Conservation (phyloP, 2,329 filamentous ascomycete species). For the Shiraia bambusicola region DNA sequence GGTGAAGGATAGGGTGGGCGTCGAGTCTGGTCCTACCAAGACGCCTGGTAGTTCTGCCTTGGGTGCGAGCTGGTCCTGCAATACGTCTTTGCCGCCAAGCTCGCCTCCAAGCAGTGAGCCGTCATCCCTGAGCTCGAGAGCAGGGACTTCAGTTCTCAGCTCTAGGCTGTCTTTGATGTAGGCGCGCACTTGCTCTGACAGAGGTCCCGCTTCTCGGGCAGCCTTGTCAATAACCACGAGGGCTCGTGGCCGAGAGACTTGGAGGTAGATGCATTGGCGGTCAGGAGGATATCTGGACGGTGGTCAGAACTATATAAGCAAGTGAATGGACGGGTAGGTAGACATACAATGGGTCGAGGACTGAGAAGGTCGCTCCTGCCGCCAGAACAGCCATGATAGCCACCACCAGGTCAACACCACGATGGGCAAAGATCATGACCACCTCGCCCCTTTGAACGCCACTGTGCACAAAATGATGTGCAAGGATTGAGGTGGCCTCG, state of each 20-base stretch:
- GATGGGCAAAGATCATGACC: slow-evolving; percentile 88
- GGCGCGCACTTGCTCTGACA: slow-evolving; percentile 60
- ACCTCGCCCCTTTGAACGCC: slow-evolving; percentile 80
- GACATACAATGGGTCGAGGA: slow-evolving; percentile 74
- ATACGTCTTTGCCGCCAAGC: slow-evolving; percentile 65
- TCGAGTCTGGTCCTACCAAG: slow-evolving; percentile 82
- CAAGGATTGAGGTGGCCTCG: slow-evolving; percentile 77
- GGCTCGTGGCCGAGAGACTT: slow-evolving; percentile 72
- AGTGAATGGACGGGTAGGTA: not conserved
- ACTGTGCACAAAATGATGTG: slow-evolving; percentile 73
- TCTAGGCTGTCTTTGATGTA: slow-evolving; percentile 74
- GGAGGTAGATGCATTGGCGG: slow-evolving; percentile 78
- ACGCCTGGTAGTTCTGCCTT: slow-evolving; percentile 66
- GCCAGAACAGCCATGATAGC: slow-evolving; percentile 74
- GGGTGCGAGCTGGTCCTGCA: slow-evolving; percentile 56
- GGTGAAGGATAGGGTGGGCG: slow-evolving; percentile 66
- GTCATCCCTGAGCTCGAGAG: slow-evolving; percentile 69
- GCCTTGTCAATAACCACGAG: slow-evolving; percentile 74
- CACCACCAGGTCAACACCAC: slow-evolving; percentile 74
- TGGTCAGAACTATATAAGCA: slow-evolving; percentile 5
- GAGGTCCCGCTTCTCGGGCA: slow-evolving; percentile 65
- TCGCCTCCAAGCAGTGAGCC: slow-evolving; percentile 71
- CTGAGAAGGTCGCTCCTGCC: slow-evolving; percentile 61
- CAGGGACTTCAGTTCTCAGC: slow-evolving; percentile 73
- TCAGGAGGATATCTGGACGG: slow-evolving; percentile 69